Percentiles rank a stretch among this genome's conserved stretches.
phyloP scores from a whole-genome alignment of 1,284 basidiomycete species.

The Cutaneotrichosporon arboriforme region DNA sequence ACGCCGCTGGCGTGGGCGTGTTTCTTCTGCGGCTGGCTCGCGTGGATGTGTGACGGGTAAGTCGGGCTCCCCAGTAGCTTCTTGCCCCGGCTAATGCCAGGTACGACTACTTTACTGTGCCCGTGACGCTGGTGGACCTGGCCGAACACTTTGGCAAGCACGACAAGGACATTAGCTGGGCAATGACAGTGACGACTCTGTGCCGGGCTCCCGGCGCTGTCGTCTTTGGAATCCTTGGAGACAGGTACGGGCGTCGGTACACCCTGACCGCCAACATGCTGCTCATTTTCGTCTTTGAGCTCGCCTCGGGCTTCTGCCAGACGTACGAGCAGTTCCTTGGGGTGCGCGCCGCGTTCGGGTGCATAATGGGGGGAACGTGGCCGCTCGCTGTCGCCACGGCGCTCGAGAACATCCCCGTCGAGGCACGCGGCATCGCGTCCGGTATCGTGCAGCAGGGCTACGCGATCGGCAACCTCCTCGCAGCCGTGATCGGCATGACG shows the following conservation, averaged over 20 bases:
- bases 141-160: conserved; percentile 41
- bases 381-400: conserved; percentile 50
- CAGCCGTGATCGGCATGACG: conserved; percentile 62
- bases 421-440: conserved; percentile 75
- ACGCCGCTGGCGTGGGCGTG: conserved; percentile 21
- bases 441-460: conserved; percentile 79
- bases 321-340: conserved; percentile 52
- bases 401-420: conserved; percentile 81
- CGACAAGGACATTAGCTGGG: conserved; percentile 51
- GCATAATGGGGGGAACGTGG: conserved; percentile 68
- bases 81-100: conserved; percentile 5
- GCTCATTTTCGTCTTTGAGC: conserved; percentile 66
- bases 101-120: conserved; percentile 26
- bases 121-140: conserved; percentile 53
- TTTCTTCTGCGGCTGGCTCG: conserved; percentile 55
- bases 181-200: conserved; percentile 87
- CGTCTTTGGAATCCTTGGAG: conserved; percentile 69
- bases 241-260: conserved; percentile 89
- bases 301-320: conserved; percentile 58
- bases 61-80: not conserved
- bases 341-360: conserved; percentile 64
- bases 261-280: conserved; percentile 72
- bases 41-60: conserved; percentile 53
- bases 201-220: conserved; percentile 83
- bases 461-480: conserved; percentile 53